Evolutionary conservation across 163 green algal species (phyloP).

Genomic region (Scenedesmus sp.): DNA sequence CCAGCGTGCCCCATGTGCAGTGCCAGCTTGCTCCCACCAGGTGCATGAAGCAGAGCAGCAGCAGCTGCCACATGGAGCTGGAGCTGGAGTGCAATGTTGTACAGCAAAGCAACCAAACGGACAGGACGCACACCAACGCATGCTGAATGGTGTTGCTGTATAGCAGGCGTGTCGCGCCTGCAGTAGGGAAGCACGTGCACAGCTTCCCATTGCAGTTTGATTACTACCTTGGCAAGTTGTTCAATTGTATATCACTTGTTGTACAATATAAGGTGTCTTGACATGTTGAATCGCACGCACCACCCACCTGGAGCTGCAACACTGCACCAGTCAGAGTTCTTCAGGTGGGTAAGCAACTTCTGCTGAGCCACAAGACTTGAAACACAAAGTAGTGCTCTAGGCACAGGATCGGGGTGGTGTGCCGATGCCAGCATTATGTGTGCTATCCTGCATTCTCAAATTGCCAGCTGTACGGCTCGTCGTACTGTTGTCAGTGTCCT

Average conservation of each 20-base stretch:
- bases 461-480: no score
- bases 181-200: no score
- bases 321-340: neutral
- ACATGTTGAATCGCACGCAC: neutral
- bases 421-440: no score
- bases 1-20: constrained; percentile 39
- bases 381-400: no score
- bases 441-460: no score
- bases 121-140: neutral
- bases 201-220: no score
- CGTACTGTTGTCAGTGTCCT: no score
- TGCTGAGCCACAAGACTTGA: no score
- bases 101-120: neutral
- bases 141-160: neutral
- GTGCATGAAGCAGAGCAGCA: constrained; percentile 11
- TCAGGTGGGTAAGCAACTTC: neutral
- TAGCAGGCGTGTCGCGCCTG: neutral
- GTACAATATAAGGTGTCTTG: no score
- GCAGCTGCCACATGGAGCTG: neutral
- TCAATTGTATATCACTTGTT: no score
- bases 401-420: no score
- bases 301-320: neutral
- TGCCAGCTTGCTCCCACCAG: neutral
- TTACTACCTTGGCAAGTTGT: no score
- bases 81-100: neutral